A percentile compares a stretch with the other conserved stretches of the same genome.
Conservation (phyloP, 345 rosid species). For the Brassica rapa region DNA sequence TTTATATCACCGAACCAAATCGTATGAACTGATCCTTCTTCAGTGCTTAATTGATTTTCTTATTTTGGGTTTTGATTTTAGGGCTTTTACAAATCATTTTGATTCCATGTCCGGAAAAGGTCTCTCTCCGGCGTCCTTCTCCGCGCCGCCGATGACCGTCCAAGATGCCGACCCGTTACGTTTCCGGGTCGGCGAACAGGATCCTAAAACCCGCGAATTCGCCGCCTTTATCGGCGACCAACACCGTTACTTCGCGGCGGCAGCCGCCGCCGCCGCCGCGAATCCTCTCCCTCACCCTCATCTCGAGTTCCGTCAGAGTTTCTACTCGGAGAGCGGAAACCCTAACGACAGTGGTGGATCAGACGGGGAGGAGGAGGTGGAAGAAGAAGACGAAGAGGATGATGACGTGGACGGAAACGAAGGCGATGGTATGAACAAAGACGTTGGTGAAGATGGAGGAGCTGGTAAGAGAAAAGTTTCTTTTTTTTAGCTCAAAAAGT, state of each 20-base stretch:
- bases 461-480: constrained; percentile 29
- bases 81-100: constrained; percentile 13
- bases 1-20: not conserved
- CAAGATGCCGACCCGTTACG: constrained; percentile 47
- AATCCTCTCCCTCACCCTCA: constrained; percentile 36
- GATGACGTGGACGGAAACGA: constrained; percentile 37
- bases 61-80: not conserved
- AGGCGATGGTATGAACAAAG: constrained; percentile 35
- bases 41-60: too few species aligned
- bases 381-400: constrained; percentile 27
- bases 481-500: not conserved
- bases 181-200: constrained; percentile 40
- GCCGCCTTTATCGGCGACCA: constrained; percentile 40
- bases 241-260: constrained; percentile 40
- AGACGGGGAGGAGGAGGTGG: constrained; percentile 31
- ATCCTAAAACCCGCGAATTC: constrained; percentile 44
- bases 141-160: constrained; percentile 29
- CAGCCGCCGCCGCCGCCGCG: constrained; percentile 41
- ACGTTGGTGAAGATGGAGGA: constrained; percentile 25
- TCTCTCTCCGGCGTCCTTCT: constrained; percentile 26
- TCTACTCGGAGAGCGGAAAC: constrained; percentile 36
- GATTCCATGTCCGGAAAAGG: constrained; percentile 39
- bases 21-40: not conserved
- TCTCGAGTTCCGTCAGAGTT: constrained; percentile 35
- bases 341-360: constrained; percentile 42